Evolutionary conservation across 768 basidiomycete genomes (phyloP).

Genomic region (Kwoniella europaea): DNA sequence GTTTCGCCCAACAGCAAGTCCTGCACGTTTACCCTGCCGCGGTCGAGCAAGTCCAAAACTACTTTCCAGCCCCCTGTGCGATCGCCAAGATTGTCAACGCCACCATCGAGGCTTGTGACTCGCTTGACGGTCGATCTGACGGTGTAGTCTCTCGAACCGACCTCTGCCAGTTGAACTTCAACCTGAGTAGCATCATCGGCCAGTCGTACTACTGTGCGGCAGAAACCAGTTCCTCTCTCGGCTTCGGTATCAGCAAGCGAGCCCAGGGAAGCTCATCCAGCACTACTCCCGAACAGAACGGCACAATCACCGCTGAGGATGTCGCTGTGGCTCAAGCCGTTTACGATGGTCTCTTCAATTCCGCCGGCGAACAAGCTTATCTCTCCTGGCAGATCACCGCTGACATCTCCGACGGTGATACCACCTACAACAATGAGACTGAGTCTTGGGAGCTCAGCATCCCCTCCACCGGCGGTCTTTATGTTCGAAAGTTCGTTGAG

Average conservation of each 20-base stretch:
- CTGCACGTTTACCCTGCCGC: slow-evolving; percentile 4
- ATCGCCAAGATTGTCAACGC: slow-evolving; percentile 19
- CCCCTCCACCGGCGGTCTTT: slow-evolving; percentile 12
- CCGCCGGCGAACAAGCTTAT: slow-evolving; percentile 10
- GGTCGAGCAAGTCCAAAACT: slow-evolving; percentile 3
- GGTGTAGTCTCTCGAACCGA: slow-evolving; percentile 29
- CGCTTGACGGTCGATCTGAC: slow-evolving; percentile 22
- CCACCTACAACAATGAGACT: slow-evolving; percentile 17
- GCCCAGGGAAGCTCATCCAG: background rate
- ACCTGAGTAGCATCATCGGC: slow-evolving; percentile 14
- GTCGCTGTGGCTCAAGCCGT: slow-evolving; percentile 49
- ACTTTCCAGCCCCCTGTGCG: slow-evolving; percentile 21
- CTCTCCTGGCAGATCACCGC: slow-evolving; percentile 7
- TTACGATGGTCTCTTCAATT: slow-evolving; percentile 10
- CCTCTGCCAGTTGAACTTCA: slow-evolving; percentile 26
- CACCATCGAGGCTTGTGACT: slow-evolving; percentile 24
- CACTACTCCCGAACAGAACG: slow-evolving; percentile 7
- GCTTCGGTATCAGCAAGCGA: slow-evolving; percentile 12
- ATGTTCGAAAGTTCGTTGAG: slow-evolving; percentile 9
- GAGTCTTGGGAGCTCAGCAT: slow-evolving; percentile 6
- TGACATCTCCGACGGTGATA: slow-evolving; percentile 1
- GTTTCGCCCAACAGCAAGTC: slow-evolving; percentile 21
- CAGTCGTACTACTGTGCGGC: slow-evolving; percentile 17
- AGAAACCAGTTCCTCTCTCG: slow-evolving; percentile 2
- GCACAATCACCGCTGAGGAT: slow-evolving; percentile 8